These are phyloP conservation scores for Aspergillus novoparasiticus DNA, from an alignment of 2,329 filamentous ascomycete genomes.

Conservation along the genomic window DNA sequence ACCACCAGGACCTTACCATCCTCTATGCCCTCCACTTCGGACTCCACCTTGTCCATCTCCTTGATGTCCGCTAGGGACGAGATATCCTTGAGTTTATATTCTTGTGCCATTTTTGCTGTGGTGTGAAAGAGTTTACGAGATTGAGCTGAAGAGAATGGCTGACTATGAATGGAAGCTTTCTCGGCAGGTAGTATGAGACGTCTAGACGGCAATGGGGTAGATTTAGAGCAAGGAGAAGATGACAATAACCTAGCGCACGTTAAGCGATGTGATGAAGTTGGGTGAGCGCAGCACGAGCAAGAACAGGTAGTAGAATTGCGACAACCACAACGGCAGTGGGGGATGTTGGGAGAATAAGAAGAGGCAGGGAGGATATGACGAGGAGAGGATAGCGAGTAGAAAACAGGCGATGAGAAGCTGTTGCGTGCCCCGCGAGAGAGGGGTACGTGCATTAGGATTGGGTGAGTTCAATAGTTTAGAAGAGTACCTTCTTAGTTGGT, in stretches of 20 bases:
- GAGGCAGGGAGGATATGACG: slow-evolving; percentile 4
- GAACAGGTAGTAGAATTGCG: slow-evolving; percentile 22
- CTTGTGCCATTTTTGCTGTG: slow-evolving; percentile 37
- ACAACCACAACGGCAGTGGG: slow-evolving; percentile 27
- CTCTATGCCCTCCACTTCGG: slow-evolving; percentile 86
- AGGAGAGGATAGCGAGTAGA: slow-evolving; percentile 13
- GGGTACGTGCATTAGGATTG: slow-evolving; percentile 20
- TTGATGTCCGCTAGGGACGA: slow-evolving; percentile 69
- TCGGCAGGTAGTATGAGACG: not conserved
- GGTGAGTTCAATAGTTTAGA: not conserved
- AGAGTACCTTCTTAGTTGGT: too few species aligned
- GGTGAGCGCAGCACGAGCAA: slow-evolving; percentile 29
- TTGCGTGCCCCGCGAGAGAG: slow-evolving; percentile 17
- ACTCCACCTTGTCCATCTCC: slow-evolving; percentile 82
- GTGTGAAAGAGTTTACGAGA: not conserved
- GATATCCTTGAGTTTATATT: slow-evolving; percentile 70
- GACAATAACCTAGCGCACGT: not conserved
- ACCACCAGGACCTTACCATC: slow-evolving; percentile 83
- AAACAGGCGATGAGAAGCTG: slow-evolving; percentile 17
- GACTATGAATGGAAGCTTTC: not conserved
- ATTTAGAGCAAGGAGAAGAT: slow-evolving; percentile 1
- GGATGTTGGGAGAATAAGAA: not conserved
- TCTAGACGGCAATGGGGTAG: not conserved
- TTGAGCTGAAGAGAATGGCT: slow-evolving; percentile 12
- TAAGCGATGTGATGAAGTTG: slow-evolving; percentile 10